Base-by-base conservation (phyloP, 2,329 filamentous ascomycete species). In the Pseudocercospora fuligena region DNA sequence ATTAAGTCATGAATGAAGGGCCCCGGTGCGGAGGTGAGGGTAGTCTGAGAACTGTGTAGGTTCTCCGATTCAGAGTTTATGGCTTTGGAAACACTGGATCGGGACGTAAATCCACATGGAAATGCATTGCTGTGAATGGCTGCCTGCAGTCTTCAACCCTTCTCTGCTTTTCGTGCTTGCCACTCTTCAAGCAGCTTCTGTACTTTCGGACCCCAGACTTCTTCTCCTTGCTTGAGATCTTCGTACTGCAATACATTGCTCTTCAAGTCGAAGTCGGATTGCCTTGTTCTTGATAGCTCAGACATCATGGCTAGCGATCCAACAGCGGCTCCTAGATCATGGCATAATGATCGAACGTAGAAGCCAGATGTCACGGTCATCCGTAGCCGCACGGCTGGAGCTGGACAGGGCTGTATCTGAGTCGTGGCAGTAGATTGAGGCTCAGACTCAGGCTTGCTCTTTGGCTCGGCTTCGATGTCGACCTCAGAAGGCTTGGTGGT, bases 351-450 rank as follows among this genome's bases (percentile, higher is more conserved):
- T 69, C 95, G 91, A 14, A 99, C 94, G 79, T 99, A 99, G 84
- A 97, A 99, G 46, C 95, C 95, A 0, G 93, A 97, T 1, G 93
- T 93, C 60, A 97, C 94, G 0, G 92, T 97, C 88, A 99, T 93
- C 65, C 91, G 89, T 66, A 99, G 88, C 75, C 88, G 90, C 58
- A 88, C 92, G 0, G 94, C 95, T 1, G 94, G 88, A 1, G 93
- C 76, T n/a, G 73, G 73, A 63, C 77, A 78, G 9, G 72, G 72
- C 23, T 57, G 27, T 47, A 57, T 51, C 53, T 33, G 16, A 19
- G 23, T 49, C 16, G 33, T 27, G 16, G 59, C 36, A 6, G 53
- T 21, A 23, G 21, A 25, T 1, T 46, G 23, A 49, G 61, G 33
- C 19, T 11, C 46, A 27, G 33, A 36, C 16, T 60, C 60, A 21